Percentiles rank a stretch among this genome's conserved stretches.
phyloP scores from a whole-genome alignment of 208 protist genomes.

The Trypanosoma melophagium region DNA sequence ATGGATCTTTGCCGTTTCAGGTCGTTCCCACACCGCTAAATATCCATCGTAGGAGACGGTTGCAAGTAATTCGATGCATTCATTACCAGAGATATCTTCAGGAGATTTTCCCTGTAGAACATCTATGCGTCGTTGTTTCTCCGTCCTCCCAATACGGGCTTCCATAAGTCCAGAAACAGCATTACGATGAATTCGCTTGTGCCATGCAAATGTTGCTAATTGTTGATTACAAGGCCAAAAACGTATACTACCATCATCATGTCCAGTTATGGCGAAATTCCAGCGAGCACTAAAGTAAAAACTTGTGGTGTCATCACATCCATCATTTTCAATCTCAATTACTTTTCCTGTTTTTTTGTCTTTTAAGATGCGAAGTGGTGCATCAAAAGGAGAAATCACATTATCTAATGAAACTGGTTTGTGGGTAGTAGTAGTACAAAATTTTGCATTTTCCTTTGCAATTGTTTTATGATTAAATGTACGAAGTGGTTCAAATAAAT shows the following conservation, averaged over 20 bases:
- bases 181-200: constrained; percentile 37
- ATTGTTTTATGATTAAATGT: constrained; percentile 1
- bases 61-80: constrained; percentile 27
- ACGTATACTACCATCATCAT: constrained; percentile 44
- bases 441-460: not conserved
- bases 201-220: constrained; percentile 28
- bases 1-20: constrained; percentile 14
- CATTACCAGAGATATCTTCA: too few species aligned
- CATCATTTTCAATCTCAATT: constrained; percentile 9
- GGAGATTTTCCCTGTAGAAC: not conserved
- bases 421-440: constrained; percentile 10
- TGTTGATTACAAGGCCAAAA: constrained; percentile 38
- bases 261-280: constrained; percentile 38
- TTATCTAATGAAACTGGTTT: not conserved
- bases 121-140: not conserved
- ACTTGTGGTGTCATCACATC: constrained; percentile 30
- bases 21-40: constrained; percentile 38
- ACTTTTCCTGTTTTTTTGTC: constrained; percentile 5
- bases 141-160: constrained; percentile 17
- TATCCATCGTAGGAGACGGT: constrained; percentile 62
- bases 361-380: not conserved
- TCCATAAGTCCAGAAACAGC: constrained; percentile 34
- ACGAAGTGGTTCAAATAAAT: constrained; percentile 10
- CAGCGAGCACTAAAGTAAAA: constrained; percentile 32
- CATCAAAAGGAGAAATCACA: constrained; percentile 6